Evolutionary conservation across 2,329 filamentous ascomycete species (phyloP).

Genomic region (Pseudovirgaria hyperparasitica): DNA sequence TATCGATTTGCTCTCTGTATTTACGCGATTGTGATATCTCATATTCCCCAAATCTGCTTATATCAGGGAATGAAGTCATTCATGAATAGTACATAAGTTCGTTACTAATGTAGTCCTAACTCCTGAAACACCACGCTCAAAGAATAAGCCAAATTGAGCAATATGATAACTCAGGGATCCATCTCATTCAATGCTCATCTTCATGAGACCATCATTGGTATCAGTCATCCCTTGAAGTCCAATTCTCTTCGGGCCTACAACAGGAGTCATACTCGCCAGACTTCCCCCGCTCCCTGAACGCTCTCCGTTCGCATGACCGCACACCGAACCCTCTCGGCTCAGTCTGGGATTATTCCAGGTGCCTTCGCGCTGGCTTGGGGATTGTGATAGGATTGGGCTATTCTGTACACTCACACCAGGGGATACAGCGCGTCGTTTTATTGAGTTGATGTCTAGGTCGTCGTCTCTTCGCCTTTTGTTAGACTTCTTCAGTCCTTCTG

Average conservation of each 20-base stretch:
- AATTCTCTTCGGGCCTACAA: constrained; percentile 34
- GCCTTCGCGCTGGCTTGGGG: constrained; percentile 60
- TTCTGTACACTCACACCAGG: constrained; percentile 86
- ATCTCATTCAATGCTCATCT: constrained; percentile 81
- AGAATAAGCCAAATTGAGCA: constrained; percentile 3
- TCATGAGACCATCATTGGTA: constrained; percentile 90
- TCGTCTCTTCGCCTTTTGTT: constrained; percentile 76
- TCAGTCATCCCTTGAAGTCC: constrained; percentile 80
- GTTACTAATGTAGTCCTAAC: no score
- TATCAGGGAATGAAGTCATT: no score
- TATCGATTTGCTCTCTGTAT: no score
- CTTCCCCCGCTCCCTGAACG: constrained; percentile 36
- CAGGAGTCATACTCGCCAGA: constrained; percentile 29
- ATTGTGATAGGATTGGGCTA: constrained; percentile 71
- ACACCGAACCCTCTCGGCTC: constrained; percentile 41
- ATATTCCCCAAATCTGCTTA: no score
- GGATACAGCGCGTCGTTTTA: constrained; percentile 85
- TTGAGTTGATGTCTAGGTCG: constrained; percentile 74
- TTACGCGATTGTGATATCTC: no score
- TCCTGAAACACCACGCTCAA: constrained; percentile 17
- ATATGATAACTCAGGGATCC: constrained; percentile 1
- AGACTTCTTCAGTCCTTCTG: constrained; percentile 28
- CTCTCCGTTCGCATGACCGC: constrained; percentile 38
- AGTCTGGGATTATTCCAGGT: constrained; percentile 60
- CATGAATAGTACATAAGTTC: no score